Evolutionary conservation across 2,329 filamentous ascomycete genomes (phyloP), one percentile per base, ranked within the genome.

Genomic region (Paraphaeosphaeria minitans): DNA sequence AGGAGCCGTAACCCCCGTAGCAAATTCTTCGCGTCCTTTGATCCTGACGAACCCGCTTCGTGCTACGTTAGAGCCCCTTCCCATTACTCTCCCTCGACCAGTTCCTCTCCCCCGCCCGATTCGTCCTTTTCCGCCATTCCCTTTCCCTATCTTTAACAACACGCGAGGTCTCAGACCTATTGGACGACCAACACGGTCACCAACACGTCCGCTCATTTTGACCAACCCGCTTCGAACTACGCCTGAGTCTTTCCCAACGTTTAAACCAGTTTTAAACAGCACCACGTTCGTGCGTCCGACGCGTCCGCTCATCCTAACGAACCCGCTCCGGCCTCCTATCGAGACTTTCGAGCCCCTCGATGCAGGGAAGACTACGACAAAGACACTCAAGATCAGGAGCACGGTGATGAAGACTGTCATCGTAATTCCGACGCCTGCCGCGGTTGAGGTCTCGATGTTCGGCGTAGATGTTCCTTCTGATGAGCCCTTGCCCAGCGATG

Each of bases 21-120:
- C 24, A 7, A 43, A 42, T 6, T 22, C 37, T 2, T 31, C 37
- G 6, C 35, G 24, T 8, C 31, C 31, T 22, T 16, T 57, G 1
- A 55, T 55, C 16, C 51, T 50, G 37, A 58, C 51, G 13, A 51
- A 55, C 19, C 47, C 56, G 22, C 31, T 55, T 19, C 45, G 56
- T 16, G 45, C 56, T 14, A 58, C 56, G 21, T 3, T n/a, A 33
- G 31, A 27, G 27, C 31, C 47, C 3, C n/a, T 35, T 37, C n/a
- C 29, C 29, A 8, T 31, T 31, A 2, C 29, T 5, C 10, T 31
- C 4, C 29, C 29, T 8, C 29, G 6, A 8, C 29, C 29, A 2
- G 29, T 31, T 8, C 10, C 47, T 37, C 24, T 41, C 2, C 33
- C 33, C 21, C 27, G 22, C 5, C 48, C 48, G 9, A n/a, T 51